Base-by-base conservation (phyloP, 495 filamentous ascomycete genomes). In the Letharia columbiana region DNA sequence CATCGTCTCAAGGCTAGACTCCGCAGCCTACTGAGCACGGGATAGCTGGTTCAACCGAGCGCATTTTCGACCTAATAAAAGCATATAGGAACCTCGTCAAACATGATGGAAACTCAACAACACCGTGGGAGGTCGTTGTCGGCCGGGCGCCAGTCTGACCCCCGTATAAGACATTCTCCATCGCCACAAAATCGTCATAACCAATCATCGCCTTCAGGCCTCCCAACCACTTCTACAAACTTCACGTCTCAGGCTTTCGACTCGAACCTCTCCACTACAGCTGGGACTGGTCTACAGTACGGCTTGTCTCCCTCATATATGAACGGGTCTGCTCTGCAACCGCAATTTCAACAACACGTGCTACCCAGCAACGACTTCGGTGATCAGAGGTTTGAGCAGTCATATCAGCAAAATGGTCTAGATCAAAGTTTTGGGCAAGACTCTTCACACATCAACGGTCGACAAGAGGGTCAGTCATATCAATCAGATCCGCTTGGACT, bases 161-260 rank as follows among this genome's bases (percentile, higher is more conserved):
- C 67, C 23, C 60, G 63, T 66, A 67, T 72, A 71, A 72, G 71
- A 47, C 64, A 63, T 44, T 72, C 71, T n/a, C 69, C 68, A 35
- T 72, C 71, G 60, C 71, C 71, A 58, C 71, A 72, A 20, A 60
- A 58, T 50, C 70, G 65, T 52, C 67, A 65, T n/a, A 61, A 56
- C 42, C 64, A 67, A 28, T 42, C 63, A 60, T 67, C 64, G 23
- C 59, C 58, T 57, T 44, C 67, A 9, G 63, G 63, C 44, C 42
- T 63, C 37, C 45, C 67, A 42, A 64, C 66, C 31, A 41, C 62
- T n/a, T 59, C 59, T 61, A 39, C 70, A 10, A 60, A 61, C 44
- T 72, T 67, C 60, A 66, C 45, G 33, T 37, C 61, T 44, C 61
- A 67, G 50, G 20, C 69, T 54, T 72, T 70, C 58, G 69, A 57